Percentiles rank a stretch among this genome's conserved stretches.
phyloP scores from a whole-genome alignment of 2,329 filamentous ascomycete genomes.

The Septoria linicola region DNA sequence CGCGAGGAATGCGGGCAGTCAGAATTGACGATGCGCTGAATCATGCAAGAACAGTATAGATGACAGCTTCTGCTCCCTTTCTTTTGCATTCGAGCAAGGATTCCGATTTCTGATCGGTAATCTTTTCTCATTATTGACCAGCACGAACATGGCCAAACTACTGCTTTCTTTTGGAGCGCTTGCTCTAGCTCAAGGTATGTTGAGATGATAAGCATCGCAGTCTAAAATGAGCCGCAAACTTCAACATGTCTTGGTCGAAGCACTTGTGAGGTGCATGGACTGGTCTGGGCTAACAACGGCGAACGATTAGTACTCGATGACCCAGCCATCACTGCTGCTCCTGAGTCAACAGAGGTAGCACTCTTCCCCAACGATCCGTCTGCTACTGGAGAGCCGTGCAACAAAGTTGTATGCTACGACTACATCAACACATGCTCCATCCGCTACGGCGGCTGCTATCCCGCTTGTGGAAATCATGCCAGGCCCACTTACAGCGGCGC shows the following conservation, averaged over 20 bases:
- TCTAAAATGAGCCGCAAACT: no score
- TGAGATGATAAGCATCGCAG: no score
- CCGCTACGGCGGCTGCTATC: conserved; percentile 30
- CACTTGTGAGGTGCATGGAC: no score
- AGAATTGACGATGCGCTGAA: no score
- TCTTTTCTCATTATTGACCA: no score
- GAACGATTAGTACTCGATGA: background rate
- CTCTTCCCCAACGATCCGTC: background rate
- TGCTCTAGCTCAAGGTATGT: conserved; percentile 4
- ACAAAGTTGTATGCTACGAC: conserved; percentile 27
- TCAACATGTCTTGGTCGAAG: no score
- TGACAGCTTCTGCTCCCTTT: no score
- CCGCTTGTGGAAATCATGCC: conserved; percentile 24
- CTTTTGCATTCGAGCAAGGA: no score
- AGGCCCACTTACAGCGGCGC: conserved; percentile 27
- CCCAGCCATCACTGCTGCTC: conserved; percentile 1
- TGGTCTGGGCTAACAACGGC: no score
- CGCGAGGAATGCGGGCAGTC: no score
- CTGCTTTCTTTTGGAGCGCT: background rate
- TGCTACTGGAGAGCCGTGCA: conserved; percentile 8
- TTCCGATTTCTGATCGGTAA: no score
- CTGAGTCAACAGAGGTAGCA: conserved; percentile 1
- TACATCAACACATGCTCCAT: conserved; percentile 30
- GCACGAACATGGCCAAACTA: background rate
- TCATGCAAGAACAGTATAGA: no score